Evolutionary conservation across 164 flowering plant genomes (phyloP).

Genomic region (Umbellularia californica): DNA sequence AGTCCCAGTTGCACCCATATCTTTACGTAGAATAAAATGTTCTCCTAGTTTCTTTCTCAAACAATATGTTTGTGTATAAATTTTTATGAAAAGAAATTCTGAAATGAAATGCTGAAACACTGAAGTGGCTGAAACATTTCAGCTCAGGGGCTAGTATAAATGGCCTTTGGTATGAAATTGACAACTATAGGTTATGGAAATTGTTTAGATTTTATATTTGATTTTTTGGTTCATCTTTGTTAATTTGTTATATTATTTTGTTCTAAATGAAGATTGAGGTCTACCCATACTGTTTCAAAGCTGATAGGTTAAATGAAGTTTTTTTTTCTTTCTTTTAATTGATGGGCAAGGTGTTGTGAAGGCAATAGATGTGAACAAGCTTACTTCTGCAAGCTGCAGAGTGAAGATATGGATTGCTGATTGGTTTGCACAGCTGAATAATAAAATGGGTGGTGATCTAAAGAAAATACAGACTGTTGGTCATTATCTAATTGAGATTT

Average conservation of each 20-base stretch:
- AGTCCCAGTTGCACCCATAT: no score
- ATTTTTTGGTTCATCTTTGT: neutral
- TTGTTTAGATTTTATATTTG: neutral
- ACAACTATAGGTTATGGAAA: neutral
- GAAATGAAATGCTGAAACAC: no score
- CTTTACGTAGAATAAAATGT: no score
- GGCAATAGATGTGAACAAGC: slow-evolving; percentile 78
- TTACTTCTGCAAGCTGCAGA: slow-evolving; percentile 74
- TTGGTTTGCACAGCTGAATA: slow-evolving; percentile 94
- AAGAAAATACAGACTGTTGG: slow-evolving; percentile 81
- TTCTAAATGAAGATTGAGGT: neutral
- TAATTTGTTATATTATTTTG: neutral
- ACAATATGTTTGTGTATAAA: no score
- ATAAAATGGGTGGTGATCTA: slow-evolving; percentile 96
- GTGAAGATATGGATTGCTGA: slow-evolving; percentile 97
- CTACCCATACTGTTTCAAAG: neutral
- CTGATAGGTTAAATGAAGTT: neutral
- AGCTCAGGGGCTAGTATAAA: no score
- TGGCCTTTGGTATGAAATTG: no score
- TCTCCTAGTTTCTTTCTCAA: no score
- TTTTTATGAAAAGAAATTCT: no score
- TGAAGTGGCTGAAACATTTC: no score
- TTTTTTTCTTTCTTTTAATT: neutral
- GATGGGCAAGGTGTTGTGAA: slow-evolving; percentile 80
- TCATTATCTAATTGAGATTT: slow-evolving; percentile 76